phyloP scores from a whole-genome alignment of 805 yeast genomes.

The Cephaloascus albidus region DNA sequence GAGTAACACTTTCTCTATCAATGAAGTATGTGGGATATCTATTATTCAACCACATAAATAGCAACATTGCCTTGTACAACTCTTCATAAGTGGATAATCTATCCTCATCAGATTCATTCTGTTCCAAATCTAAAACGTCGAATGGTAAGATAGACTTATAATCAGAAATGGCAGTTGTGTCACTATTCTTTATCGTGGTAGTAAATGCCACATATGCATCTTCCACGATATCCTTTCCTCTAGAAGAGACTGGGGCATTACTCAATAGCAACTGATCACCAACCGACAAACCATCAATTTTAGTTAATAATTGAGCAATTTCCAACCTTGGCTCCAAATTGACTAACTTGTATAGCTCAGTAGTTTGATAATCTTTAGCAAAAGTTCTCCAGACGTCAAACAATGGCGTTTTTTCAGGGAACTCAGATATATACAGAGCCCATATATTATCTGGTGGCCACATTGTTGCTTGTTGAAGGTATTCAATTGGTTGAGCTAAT shows the following conservation, averaged over 20 bases:
- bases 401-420: constrained; percentile 40
- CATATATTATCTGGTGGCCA: constrained; percentile 78
- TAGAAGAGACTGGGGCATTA: constrained; percentile 51
- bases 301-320: constrained; percentile 34
- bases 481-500: constrained; percentile 41
- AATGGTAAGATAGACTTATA: constrained; percentile 16
- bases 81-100: constrained; percentile 37
- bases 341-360: constrained; percentile 22
- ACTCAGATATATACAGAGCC: constrained; percentile 53
- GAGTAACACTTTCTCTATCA: constrained; percentile 66
- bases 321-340: constrained; percentile 26
- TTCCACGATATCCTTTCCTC: constrained; percentile 20
- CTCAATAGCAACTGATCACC: constrained; percentile 49
- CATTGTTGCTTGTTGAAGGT: constrained; percentile 52
- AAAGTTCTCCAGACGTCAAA: constrained; percentile 38
- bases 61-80: constrained; percentile 55
- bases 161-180: constrained; percentile 48
- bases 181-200: constrained; percentile 43
- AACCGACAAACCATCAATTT: constrained; percentile 24
- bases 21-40: constrained; percentile 77
- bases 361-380: constrained; percentile 24
- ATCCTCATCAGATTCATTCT: constrained; percentile 7
- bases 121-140: constrained; percentile 11
- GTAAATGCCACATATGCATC: constrained; percentile 39
- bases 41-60: constrained; percentile 81